Conservation (phyloP, 2,329 filamentous ascomycete species). For the Chaetomiaceae sp. region DNA sequence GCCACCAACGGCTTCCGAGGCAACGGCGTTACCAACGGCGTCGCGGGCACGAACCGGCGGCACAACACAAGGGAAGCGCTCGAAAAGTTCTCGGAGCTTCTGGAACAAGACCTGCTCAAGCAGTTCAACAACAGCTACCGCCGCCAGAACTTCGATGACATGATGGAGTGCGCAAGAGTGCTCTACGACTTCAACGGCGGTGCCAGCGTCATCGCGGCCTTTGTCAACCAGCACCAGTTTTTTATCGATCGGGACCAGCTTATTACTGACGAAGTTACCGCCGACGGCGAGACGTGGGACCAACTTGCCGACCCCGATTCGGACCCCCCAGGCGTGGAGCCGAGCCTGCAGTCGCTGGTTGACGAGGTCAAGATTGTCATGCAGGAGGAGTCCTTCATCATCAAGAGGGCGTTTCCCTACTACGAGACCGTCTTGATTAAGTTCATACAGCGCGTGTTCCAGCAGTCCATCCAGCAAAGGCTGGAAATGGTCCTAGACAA, state of each 20-base stretch:
- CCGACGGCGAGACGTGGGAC: constrained; percentile 78
- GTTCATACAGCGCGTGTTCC: constrained; percentile 92
- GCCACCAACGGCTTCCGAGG: constrained; percentile 49
- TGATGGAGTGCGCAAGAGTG: constrained; percentile 94
- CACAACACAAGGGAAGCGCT: constrained; percentile 80
- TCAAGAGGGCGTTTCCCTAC: constrained; percentile 92
- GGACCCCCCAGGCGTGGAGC: constrained; percentile 84
- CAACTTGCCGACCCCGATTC: constrained; percentile 89
- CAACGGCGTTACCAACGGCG: constrained; percentile 46
- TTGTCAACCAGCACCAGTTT: constrained; percentile 98
- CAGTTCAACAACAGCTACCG: constrained; percentile 98
- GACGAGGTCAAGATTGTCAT: constrained; percentile 94
- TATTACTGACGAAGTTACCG: constrained; percentile 75
- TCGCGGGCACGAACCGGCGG: constrained; percentile 38
- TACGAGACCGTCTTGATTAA: constrained; percentile 90
- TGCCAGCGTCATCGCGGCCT: constrained; percentile 87
- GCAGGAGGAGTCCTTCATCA: constrained; percentile 94
- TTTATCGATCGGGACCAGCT: constrained; percentile 95
- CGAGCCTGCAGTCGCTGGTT: constrained; percentile 82
- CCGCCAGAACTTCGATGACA: constrained; percentile 91
- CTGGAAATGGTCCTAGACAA: constrained; percentile 95
- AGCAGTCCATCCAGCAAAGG: constrained; percentile 94
- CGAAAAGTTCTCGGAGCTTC: constrained; percentile 91
- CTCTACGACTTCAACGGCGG: constrained; percentile 94
- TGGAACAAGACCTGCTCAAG: constrained; percentile 91